These are phyloP conservation scores for Aureobasidium melanogenum DNA, from an alignment of 2,329 filamentous ascomycete genomes.

Conservation along the genomic window DNA sequence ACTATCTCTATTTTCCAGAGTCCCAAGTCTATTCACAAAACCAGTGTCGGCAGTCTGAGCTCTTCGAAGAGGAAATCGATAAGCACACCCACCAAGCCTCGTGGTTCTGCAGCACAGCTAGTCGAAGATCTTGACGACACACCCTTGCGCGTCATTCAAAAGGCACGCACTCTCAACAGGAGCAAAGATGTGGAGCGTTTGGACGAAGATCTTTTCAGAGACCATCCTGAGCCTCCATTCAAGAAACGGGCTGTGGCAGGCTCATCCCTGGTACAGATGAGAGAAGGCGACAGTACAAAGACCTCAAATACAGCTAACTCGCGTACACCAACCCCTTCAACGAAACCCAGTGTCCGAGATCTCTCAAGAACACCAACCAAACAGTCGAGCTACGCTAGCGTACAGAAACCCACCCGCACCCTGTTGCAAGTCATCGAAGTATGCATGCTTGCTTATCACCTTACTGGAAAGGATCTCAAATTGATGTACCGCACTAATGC, in stretches of 20 bases:
- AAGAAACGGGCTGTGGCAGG: neutral
- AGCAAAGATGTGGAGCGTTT: neutral
- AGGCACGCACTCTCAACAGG: neutral
- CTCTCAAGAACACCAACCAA: neutral
- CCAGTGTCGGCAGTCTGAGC: neutral
- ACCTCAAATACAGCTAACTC: too few relatives aligned
- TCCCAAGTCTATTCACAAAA: neutral
- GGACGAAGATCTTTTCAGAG: neutral
- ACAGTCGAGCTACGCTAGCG: neutral
- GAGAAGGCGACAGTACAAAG: neutral
- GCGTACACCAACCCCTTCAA: too few relatives aligned
- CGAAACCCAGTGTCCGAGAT: neutral
- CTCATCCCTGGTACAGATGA: neutral
- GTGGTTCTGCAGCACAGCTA: neutral
- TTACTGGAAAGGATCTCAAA: neutral
- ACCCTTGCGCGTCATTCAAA: neutral
- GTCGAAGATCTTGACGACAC: neutral
- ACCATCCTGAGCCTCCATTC: neutral
- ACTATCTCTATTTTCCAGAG: neutral
- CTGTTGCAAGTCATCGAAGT: neutral
- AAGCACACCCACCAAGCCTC: neutral
- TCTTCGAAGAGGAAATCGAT: neutral
- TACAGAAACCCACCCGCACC: neutral
- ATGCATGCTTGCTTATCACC: constrained; percentile 1
- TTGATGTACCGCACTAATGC: neutral